Base-by-base conservation (phyloP, 2,329 filamentous ascomycete species). In the Aspergillus viridinutans region DNA sequence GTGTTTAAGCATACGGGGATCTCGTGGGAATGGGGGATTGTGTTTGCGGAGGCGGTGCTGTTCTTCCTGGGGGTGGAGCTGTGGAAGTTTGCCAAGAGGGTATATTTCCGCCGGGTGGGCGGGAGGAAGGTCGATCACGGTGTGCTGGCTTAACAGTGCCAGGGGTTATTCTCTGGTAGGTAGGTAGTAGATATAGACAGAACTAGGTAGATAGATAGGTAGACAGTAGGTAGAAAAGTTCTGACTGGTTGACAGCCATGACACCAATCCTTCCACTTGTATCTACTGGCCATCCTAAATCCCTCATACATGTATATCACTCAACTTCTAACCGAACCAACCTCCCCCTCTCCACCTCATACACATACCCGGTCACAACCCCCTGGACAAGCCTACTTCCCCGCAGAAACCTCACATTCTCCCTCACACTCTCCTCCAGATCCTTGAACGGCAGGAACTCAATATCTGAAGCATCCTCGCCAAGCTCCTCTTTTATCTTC, bases 301-400 rank as follows among this genome's bases (percentile, higher is more conserved):
- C n/a, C 20, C 40, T 21, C 40, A 43, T 43, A 25, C 25, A 25
- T 25, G 25, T 4, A 29, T 29, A n/a, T 43, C 17, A 32, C n/a
- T 54, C 40, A 20, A 47, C 26, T 29, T 20, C 40, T 75, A 49
- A 86, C 74, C 54, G 61, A 21, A 76, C 79, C 50, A 82, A 80
- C 71, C 79, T 86, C 0, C 89, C 90, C 1, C 83, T 90, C 77
- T 90, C 85, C 45, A 92, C 87, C 65, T 92, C 86, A 74, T 92
- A 92, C 2, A 92, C 75, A 83, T 89, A 93, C 0, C 90, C 90
- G 5, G 83, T 88, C 49, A 92, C 79, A 0, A 75, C 74, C 3
- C 90, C 81, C 21, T 85, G 77, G 4, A 92, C 78, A 17, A 88
- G 77, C 54, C 81, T 81, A 50, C 79, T 83, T 21, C 70, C 61